Conservation (phyloP, 2,329 filamentous ascomycete genomes). For the Fusarium coffeatum region DNA sequence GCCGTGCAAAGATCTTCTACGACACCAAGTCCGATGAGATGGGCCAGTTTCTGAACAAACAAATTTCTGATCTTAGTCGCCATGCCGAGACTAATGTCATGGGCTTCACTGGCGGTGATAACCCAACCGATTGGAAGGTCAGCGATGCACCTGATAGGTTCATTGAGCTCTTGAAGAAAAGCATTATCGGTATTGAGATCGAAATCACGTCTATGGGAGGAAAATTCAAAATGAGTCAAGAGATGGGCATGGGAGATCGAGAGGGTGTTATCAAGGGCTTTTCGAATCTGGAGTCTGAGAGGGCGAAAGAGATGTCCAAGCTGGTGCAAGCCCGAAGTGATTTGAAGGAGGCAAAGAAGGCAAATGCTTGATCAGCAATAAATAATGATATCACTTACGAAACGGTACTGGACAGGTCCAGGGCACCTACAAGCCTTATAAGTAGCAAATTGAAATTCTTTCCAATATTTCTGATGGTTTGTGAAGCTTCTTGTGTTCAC, state of each 20-base stretch:
- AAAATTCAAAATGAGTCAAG: constrained; percentile 77
- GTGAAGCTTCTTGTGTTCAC: neutral
- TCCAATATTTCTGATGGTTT: neutral
- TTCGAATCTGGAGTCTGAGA: constrained; percentile 49
- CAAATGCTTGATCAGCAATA: neutral
- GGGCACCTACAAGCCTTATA: neutral
- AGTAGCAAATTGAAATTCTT: neutral
- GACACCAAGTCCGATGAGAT: constrained; percentile 61
- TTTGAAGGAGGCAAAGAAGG: constrained; percentile 42
- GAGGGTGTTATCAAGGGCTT: constrained; percentile 70
- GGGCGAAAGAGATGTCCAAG: constrained; percentile 48
- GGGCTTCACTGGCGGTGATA: constrained; percentile 59
- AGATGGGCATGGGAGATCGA: constrained; percentile 63
- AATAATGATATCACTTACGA: neutral
- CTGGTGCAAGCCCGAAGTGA: constrained; percentile 50
- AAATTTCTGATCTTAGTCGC: constrained; percentile 64
- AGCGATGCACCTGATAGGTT: constrained; percentile 67
- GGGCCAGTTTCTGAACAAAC: constrained; percentile 57
- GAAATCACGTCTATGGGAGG: constrained; percentile 65
- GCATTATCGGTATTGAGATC: constrained; percentile 71
- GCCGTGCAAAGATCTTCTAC: constrained; percentile 64
- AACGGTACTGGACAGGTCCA: neutral
- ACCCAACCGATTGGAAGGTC: constrained; percentile 63
- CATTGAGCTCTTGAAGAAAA: constrained; percentile 67
- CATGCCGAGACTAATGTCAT: constrained; percentile 67